These are phyloP conservation scores for Aspergillus aculeatus DNA, from an alignment of 2,329 filamentous ascomycete genomes.

Conservation along the genomic window DNA sequence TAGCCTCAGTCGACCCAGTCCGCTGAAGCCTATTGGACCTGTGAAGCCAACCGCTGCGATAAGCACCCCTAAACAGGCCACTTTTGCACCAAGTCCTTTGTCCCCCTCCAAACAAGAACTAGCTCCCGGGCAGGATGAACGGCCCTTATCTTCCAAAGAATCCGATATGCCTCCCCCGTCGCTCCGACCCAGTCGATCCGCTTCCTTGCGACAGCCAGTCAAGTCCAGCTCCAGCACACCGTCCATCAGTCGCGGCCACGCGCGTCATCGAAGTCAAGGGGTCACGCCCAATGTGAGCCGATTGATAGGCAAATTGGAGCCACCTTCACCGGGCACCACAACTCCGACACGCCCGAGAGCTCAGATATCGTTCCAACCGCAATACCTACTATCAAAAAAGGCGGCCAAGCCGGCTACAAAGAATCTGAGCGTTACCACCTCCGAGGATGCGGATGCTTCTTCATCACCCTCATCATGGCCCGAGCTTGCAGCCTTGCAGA, in stretches of 20 bases:
- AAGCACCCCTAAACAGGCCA: constrained; percentile 21
- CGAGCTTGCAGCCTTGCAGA: constrained; percentile 39
- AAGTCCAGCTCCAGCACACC: constrained; percentile 19
- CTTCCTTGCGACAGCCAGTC: constrained; percentile 38
- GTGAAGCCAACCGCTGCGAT: constrained; percentile 17
- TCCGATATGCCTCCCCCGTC: constrained; percentile 36
- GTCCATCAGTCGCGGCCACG: constrained; percentile 26
- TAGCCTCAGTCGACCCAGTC: constrained; percentile 30
- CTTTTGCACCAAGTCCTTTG: constrained; percentile 17
- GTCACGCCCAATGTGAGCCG: constrained; percentile 17
- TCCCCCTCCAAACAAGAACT: constrained; percentile 23
- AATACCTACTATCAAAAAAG: constrained; percentile 42
- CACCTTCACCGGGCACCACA: constrained; percentile 17
- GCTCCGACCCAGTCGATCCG: constrained; percentile 33
- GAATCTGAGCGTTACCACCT: constrained; percentile 15
- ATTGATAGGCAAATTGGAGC: constrained; percentile 17
- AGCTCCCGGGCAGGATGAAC: constrained; percentile 11
- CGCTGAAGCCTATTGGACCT: constrained; percentile 19
- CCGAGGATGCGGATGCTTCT: constrained; percentile 18
- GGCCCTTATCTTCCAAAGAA: constrained; percentile 28
- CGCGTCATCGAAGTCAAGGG: constrained; percentile 39
- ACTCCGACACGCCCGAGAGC: constrained; percentile 25
- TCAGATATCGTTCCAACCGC: constrained; percentile 39
- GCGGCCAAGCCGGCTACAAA: constrained; percentile 24
- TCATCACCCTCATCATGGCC: constrained; percentile 33